Evolutionary conservation across 495 filamentous ascomycete genomes (phyloP), one percentile per base, ranked within the genome.

Genomic region (Tetracladium marchalianum): DNA sequence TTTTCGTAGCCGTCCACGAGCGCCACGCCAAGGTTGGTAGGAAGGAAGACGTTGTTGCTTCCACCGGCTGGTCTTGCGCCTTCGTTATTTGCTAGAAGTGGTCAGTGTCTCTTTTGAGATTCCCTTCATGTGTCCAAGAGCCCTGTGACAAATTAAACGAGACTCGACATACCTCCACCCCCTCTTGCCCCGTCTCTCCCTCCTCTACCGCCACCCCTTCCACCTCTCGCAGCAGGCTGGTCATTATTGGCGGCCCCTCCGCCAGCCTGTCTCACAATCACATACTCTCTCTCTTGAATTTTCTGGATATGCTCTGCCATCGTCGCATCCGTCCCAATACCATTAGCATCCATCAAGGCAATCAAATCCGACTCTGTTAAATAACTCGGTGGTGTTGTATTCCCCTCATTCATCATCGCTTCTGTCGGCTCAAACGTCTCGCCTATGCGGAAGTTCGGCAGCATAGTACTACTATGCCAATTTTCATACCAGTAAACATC

Each of bases 301-400:
- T 93, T 96, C 36, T 84, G 77, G 57, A 98, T 97, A 60, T 98
- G 92, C 53, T 98, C 92, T 0, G 92, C 90, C 93, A 98, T 98
- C 0, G 92, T 97, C 10, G 92, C 92, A 66, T 98, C 92, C 4
- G 92, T 98, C 12, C 92, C 92, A 55, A 98, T 98, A 10, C 92
- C 92, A 61, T 98, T 97, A 12, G 86, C 90, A 66, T 98, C 93
- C 92, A 98, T 98, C 17, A 98, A 73, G 4, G 82, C 86, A 63
- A 98, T 95, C n/a, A 98, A 70, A 60, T 97, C 92, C 1, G 92
- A 89, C 60, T 98, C 92, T 1, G 92, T 98, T 31, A 98, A 66
- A 56, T 93, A 95, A 11, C 75, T 78, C 0, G 93, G 92, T 8
- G 90, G 67, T 0, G 71, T 71, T 0, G 92, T 98, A 62, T 90